Conservation (phyloP, 768 basidiomycete genomes). For the Ephemerocybe angulata region DNA sequence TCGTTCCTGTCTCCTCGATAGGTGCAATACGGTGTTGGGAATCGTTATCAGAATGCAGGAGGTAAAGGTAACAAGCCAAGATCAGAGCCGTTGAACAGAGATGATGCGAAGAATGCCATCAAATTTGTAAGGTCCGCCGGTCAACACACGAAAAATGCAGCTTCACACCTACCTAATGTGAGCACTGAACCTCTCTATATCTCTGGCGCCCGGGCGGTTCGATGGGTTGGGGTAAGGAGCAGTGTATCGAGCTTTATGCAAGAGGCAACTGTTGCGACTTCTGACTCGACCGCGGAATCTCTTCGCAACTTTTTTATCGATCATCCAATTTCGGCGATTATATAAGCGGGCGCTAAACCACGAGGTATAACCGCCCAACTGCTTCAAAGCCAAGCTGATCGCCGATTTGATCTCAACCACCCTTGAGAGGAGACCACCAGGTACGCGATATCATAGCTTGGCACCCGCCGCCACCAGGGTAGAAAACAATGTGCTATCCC, state of each 20-base stretch:
- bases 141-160: too few species aligned
- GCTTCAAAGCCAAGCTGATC: too few species aligned
- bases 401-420: too few species aligned
- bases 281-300: neutral
- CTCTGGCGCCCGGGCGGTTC: too few species aligned
- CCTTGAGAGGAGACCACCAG: too few species aligned
- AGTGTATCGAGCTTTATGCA: neutral
- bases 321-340: constrained; percentile 2
- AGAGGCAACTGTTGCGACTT: neutral
- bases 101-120: too few species aligned
- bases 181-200: neutral
- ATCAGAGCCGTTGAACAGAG: too few species aligned
- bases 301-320: neutral
- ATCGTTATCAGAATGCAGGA: neutral
- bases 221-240: too few species aligned
- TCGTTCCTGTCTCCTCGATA: neutral
- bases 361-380: neutral
- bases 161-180: too few species aligned
- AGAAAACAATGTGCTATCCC: neutral
- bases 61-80: neutral
- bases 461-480: neutral
- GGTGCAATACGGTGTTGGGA: neutral
- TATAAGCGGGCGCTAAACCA: constrained; percentile 2
- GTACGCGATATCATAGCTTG: neutral
- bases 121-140: too few species aligned